Percentiles rank a stretch among this genome's conserved stretches.
Evolutionary conservation across 208 protist genomes (phyloP).

Genomic region (Leishmania mexicana): DNA sequence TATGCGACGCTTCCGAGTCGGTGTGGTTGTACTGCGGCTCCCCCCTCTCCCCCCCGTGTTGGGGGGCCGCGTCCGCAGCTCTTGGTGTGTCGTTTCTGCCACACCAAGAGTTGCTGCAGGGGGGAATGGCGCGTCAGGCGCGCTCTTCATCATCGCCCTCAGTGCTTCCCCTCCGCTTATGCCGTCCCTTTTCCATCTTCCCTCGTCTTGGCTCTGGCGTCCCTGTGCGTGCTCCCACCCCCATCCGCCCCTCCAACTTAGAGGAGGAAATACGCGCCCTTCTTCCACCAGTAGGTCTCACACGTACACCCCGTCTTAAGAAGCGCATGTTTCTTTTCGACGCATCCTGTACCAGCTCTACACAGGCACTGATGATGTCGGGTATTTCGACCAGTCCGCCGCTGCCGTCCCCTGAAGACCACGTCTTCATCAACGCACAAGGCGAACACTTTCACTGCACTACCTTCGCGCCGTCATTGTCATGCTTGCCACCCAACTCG

Average conservation of each 20-base stretch:
- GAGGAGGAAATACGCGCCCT: not conserved
- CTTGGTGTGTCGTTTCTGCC: not conserved
- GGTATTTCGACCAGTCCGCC: not conserved
- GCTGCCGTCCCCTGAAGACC: slow-evolving; percentile 18
- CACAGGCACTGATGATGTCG: not conserved
- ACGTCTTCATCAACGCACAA: slow-evolving; percentile 42
- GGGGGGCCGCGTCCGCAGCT: not conserved
- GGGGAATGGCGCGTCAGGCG: not conserved
- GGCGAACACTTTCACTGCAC: slow-evolving; percentile 60
- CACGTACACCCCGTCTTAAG: too few species aligned
- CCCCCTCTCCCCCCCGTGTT: not conserved
- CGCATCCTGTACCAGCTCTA: not conserved
- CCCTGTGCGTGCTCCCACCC: not conserved
- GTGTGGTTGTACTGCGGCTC: not conserved
- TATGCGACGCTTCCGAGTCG: not conserved
- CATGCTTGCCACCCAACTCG: too few species aligned
- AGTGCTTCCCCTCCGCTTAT: not conserved
- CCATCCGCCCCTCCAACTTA: not conserved
- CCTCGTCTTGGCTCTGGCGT: not conserved
- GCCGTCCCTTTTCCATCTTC: not conserved
- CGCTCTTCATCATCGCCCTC: not conserved
- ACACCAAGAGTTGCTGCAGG: not conserved
- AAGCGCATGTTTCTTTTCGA: not conserved
- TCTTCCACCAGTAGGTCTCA: not conserved
- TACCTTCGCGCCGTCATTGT: slow-evolving; percentile 34